Evolutionary conservation across 768 basidiomycete species (phyloP).

Genomic region (Pleurotus citrinopileatus): DNA sequence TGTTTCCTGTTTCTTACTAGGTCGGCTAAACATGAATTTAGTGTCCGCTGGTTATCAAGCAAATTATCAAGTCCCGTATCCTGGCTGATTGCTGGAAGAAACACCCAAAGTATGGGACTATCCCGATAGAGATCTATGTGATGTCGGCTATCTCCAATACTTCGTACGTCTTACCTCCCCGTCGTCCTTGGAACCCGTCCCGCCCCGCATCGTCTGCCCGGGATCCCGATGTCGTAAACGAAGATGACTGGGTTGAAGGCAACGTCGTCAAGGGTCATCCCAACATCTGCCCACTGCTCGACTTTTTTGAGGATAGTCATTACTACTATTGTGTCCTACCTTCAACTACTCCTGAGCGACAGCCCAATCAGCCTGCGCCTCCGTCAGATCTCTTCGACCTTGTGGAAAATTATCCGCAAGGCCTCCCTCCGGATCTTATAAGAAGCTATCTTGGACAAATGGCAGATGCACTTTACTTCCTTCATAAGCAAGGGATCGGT

Average conservation of each 20-base stretch:
- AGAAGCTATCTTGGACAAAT: conserved; percentile 91
- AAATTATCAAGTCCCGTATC: conserved; percentile 97
- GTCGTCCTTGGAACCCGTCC: conserved; percentile 81
- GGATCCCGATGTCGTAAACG: conserved; percentile 12
- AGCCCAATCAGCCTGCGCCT: conserved; percentile 47
- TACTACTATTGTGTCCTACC: conserved; percentile 95
- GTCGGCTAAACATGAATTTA: conserved; percentile 30
- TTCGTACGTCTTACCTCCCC: conserved; percentile 72
- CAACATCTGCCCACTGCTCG: conserved; percentile 90
- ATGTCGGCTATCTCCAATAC: conserved; percentile 88
- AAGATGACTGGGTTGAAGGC: conserved; percentile 62
- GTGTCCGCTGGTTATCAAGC: conserved; percentile 94
- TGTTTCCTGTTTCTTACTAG: conserved; percentile 7
- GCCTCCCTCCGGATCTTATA: conserved; percentile 70
- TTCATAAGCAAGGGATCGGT: conserved; percentile 93
- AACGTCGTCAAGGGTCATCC: conserved; percentile 85
- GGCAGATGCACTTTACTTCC: conserved; percentile 84
- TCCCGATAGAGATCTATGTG: conserved; percentile 96
- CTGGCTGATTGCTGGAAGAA: conserved; percentile 99
- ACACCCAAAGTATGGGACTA: conserved; percentile 91
- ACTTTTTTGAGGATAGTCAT: conserved; percentile 96
- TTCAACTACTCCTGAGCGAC: conserved; percentile 60
- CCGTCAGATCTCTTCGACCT: conserved; percentile 92
- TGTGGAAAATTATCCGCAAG: conserved; percentile 86
- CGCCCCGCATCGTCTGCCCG: conserved; percentile 31